Evolutionary conservation across 345 rosid species (phyloP).

Genomic region (Salix viminalis): DNA sequence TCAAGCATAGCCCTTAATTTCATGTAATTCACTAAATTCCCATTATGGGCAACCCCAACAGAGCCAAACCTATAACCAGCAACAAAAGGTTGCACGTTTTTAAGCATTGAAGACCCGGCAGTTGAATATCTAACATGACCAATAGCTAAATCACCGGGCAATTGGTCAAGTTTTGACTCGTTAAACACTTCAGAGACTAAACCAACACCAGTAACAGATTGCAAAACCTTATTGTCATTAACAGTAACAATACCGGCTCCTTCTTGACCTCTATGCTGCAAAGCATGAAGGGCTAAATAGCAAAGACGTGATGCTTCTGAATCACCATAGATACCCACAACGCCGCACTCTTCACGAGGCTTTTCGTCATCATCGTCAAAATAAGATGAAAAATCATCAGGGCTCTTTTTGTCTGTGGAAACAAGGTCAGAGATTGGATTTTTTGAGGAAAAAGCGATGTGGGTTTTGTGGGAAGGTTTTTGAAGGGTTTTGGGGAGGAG

Average conservation of each 20-base stretch:
- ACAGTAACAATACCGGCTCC: constrained; percentile 98
- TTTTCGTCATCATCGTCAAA: constrained; percentile 51
- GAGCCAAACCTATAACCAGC: constrained; percentile 89
- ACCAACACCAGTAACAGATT: constrained; percentile 88
- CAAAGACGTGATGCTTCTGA: constrained; percentile 88
- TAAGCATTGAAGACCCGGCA: constrained; percentile 88
- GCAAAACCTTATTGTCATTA: constrained; percentile 50
- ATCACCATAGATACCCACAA: constrained; percentile 89
- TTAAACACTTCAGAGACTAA: constrained; percentile 90
- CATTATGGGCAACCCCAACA: constrained; percentile 92
- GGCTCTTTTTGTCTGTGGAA: constrained; percentile 7
- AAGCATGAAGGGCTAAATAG: constrained; percentile 87
- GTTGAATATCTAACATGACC: constrained; percentile 97
- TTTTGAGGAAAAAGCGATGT: constrained; percentile 28
- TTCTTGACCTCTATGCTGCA: constrained; percentile 98
- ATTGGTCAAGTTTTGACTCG: constrained; percentile 74
- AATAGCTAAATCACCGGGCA: constrained; percentile 79
- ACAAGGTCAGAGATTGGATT: constrained; percentile 38
- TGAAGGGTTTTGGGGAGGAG: constrained; percentile 38
- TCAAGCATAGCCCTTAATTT: constrained; percentile 65
- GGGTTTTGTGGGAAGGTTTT: constrained; percentile 20
- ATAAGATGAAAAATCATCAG: constrained; percentile 20
- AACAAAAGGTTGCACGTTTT: constrained; percentile 97
- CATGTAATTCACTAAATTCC: constrained; percentile 78
- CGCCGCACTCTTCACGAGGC: constrained; percentile 98